These are phyloP conservation scores for Dioscorea zingiberensis DNA, from an alignment of 106 monocot species.

Conservation along the genomic window DNA sequence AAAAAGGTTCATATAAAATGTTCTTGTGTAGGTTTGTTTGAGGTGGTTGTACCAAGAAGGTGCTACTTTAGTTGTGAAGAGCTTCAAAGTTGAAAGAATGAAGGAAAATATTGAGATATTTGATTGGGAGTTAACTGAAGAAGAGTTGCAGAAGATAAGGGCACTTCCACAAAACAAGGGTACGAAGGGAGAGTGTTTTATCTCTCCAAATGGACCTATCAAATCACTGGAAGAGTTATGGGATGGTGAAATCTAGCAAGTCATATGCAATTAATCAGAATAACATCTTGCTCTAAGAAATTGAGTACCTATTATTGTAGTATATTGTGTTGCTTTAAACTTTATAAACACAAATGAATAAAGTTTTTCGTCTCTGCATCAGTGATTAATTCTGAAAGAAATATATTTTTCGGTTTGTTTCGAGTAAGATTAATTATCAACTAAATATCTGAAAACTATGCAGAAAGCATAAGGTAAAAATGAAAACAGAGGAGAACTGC, in stretches of 20 bases:
- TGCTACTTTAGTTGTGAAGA: constrained; percentile 15
- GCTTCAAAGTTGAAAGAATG: constrained; percentile 24
- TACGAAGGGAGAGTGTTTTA: neutral
- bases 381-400: no score
- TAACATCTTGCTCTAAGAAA: no score
- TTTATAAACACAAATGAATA: no score
- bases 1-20: neutral
- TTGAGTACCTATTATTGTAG: no score
- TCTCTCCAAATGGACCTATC: neutral
- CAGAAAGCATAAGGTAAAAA: no score
- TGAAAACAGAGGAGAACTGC: no score
- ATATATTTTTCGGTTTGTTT: no score
- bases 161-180: constrained; percentile 12
- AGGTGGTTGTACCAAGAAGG: constrained; percentile 34
- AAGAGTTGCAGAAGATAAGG: constrained; percentile 12
- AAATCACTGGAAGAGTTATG: neutral
- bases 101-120: constrained; percentile 27
- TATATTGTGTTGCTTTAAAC: no score
- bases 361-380: no score
- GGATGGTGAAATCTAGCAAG: neutral
- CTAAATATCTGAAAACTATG: no score
- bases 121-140: constrained; percentile 19
- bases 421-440: no score
- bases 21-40: constrained; percentile 13
- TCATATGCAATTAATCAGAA: no score